phyloP scores from a whole-genome alignment of 2,329 filamentous ascomycete genomes.

The Talaromyces albobiverticillius region DNA sequence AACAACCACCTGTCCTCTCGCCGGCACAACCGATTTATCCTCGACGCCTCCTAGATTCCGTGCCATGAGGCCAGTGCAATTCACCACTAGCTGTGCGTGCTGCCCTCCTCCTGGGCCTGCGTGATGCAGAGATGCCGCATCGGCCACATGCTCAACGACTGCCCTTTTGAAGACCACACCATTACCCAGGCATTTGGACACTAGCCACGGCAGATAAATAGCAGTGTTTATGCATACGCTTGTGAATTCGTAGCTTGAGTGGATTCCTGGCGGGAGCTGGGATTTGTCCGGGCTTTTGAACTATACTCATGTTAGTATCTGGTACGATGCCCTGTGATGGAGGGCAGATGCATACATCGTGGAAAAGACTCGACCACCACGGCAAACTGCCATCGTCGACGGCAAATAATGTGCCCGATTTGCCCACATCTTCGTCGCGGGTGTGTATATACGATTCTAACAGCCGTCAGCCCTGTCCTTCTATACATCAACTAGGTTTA shows the following conservation, averaged over 20 bases:
- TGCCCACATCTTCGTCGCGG: background rate
- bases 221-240: slow-evolving; percentile 90
- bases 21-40: slow-evolving; percentile 70
- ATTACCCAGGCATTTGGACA: slow-evolving; percentile 71
- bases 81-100: slow-evolving; percentile 68
- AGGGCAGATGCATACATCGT: slow-evolving; percentile 2
- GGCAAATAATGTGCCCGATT: background rate
- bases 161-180: slow-evolving; percentile 67
- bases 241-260: slow-evolving; percentile 72
- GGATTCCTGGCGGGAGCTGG: slow-evolving; percentile 62
- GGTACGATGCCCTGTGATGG: no score
- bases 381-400: background rate
- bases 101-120: slow-evolving; percentile 40
- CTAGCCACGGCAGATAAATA: slow-evolving; percentile 81
- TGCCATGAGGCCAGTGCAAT: slow-evolving; percentile 78
- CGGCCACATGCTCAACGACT: slow-evolving; percentile 65
- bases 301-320: background rate
- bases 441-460: background rate
- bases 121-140: slow-evolving; percentile 63
- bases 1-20: slow-evolving; percentile 77
- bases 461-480: background rate
- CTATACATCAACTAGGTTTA: background rate
- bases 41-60: slow-evolving; percentile 75
- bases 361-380: background rate
- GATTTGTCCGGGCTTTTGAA: background rate